phyloP scores from a whole-genome alignment of 768 basidiomycete genomes.

The Amanita exitialis region DNA sequence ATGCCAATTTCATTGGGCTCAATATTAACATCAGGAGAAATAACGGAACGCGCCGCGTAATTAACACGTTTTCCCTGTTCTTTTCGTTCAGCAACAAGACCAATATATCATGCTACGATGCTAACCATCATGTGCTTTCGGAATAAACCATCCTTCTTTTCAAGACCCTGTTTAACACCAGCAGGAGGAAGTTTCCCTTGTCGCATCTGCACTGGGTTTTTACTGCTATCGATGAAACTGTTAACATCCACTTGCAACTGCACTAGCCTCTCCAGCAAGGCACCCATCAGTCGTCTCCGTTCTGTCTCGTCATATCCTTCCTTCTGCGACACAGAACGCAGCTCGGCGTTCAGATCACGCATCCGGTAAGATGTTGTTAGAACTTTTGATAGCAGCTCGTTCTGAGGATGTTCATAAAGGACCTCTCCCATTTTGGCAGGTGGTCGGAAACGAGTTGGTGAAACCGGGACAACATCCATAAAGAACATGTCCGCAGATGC shows the following conservation, averaged over 20 bases:
- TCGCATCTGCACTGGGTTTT: slow-evolving; percentile 80
- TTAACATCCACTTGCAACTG: slow-evolving; percentile 94
- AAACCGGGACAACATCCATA: slow-evolving; percentile 82
- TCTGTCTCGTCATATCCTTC: slow-evolving; percentile 38
- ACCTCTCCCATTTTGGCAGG: slow-evolving; percentile 86
- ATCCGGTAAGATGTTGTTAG: slow-evolving; percentile 73
- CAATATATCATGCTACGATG: slow-evolving; percentile 4
- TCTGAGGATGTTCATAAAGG: slow-evolving; percentile 94
- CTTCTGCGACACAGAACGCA: slow-evolving; percentile 55
- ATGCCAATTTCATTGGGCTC: slow-evolving; percentile 98
- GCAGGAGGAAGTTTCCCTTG: slow-evolving; percentile 86
- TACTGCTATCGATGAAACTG: slow-evolving; percentile 93
- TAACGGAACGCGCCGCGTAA: slow-evolving; percentile 99
- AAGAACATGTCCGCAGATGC: slow-evolving; percentile 96
- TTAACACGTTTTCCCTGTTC: slow-evolving; percentile 95
- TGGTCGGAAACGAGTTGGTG: slow-evolving; percentile 94
- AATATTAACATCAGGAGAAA: slow-evolving; percentile 98
- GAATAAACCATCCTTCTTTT: slow-evolving; percentile 99
- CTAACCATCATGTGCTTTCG: slow-evolving; percentile 98
- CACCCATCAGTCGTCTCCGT: slow-evolving; percentile 48
- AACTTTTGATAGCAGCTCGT: slow-evolving; percentile 77
- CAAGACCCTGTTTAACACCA: slow-evolving; percentile 92
- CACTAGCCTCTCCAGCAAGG: slow-evolving; percentile 71
- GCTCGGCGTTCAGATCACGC: slow-evolving; percentile 62
- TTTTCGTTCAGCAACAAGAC: not conserved